Conservation (phyloP, 257 asterid species). For the Forsythia suspensa region DNA sequence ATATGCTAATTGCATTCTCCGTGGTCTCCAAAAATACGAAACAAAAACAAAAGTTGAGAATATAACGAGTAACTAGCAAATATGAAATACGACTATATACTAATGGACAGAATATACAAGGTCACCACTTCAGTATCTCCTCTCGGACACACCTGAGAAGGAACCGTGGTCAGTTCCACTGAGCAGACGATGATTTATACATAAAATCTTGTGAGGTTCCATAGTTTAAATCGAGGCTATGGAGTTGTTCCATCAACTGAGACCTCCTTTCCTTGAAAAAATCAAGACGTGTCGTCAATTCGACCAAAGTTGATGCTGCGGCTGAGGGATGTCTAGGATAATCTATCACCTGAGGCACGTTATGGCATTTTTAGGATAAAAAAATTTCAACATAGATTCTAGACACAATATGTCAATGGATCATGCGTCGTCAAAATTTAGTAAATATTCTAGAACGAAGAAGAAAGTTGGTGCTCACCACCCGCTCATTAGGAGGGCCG, state of each 20-base stretch:
- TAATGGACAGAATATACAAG: slow-evolving; percentile 45
- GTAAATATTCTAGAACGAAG: background rate
- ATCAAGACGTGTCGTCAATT: slow-evolving; percentile 83
- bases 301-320: slow-evolving; percentile 77
- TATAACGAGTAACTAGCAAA: slow-evolving; percentile 13
- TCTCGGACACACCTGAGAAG: slow-evolving; percentile 20
- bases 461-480: background rate
- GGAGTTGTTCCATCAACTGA: slow-evolving; percentile 95
- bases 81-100: slow-evolving; percentile 30
- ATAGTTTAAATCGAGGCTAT: slow-evolving; percentile 70
- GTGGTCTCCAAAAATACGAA: slow-evolving; percentile 19
- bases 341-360: slow-evolving; percentile 47
- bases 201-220: slow-evolving; percentile 61
- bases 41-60: slow-evolving; percentile 4
- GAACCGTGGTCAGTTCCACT: slow-evolving; percentile 61
- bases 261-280: slow-evolving; percentile 96
- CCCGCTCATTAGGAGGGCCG: background rate
- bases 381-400: background rate
- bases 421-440: background rate
- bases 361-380: background rate
- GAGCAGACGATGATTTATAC: slow-evolving; percentile 75
- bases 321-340: slow-evolving; percentile 52
- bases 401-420: background rate
- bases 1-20: slow-evolving; percentile 27
- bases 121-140: background rate